Percentiles rank a stretch among this genome's conserved stretches.
phyloP scores from a whole-genome alignment of 345 rosid genomes.

The Chamaenerion angustifolium region DNA sequence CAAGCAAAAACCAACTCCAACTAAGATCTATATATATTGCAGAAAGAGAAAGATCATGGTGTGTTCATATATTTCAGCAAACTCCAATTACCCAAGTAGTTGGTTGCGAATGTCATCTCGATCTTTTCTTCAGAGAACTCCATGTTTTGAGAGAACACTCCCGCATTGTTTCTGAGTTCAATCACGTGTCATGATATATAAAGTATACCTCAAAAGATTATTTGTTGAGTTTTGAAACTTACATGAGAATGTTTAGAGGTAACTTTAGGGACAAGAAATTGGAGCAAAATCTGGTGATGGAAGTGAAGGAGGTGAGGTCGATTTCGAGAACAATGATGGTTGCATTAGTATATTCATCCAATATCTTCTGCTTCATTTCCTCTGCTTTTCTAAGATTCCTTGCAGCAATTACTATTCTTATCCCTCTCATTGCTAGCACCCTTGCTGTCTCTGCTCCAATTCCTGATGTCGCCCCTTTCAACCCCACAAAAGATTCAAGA shows the following conservation, averaged over 20 bases:
- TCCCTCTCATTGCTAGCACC: slow-evolving; percentile 73
- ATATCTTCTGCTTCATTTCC: slow-evolving; percentile 39
- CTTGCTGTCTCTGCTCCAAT: slow-evolving; percentile 88
- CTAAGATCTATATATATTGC: neutral
- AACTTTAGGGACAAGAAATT: slow-evolving; percentile 52
- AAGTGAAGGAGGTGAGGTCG: slow-evolving; percentile 73
- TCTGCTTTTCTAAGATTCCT: slow-evolving; percentile 68
- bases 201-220: too few relatives aligned
- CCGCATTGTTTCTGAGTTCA: slow-evolving; percentile 78
- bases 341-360: slow-evolving; percentile 46
- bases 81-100: slow-evolving; percentile 50
- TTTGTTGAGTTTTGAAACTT: neutral
- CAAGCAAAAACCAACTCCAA: neutral
- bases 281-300: slow-evolving; percentile 53
- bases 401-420: slow-evolving; percentile 67
- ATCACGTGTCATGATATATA: neutral
- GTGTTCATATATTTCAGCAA: too few relatives aligned
- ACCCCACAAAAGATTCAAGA: neutral
- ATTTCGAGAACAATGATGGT: slow-evolving; percentile 45
- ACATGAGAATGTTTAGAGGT: slow-evolving; percentile 86
- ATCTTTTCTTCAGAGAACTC: slow-evolving; percentile 92
- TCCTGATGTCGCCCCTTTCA: slow-evolving; percentile 81
- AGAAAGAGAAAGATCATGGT: neutral
- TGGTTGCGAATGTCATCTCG: slow-evolving; percentile 90
- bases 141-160: slow-evolving; percentile 59